Percentiles rank a stretch among this genome's conserved stretches.
Conservation (phyloP, 345 rosid species). For the Turritis glabra region DNA sequence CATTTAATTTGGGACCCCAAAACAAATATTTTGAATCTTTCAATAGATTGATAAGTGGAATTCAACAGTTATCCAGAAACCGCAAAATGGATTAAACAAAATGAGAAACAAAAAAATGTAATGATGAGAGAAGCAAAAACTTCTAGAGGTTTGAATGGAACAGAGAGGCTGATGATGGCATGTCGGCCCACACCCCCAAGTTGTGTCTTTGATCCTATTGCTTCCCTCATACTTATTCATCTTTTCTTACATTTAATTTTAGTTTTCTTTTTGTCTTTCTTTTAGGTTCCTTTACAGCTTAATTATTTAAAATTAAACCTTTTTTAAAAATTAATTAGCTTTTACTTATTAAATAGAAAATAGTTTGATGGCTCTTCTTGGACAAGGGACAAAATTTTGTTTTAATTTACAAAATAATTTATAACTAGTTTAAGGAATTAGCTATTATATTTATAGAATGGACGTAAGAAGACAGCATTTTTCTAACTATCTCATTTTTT, state of each 20-base stretch:
- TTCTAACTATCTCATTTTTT: not conserved
- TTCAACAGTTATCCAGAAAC: slow-evolving; percentile 1
- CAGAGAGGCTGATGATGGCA: slow-evolving; percentile 42
- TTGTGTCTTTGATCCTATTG: slow-evolving; percentile 39
- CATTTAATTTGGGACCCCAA: not conserved
- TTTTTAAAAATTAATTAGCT: not conserved
- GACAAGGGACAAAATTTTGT: slow-evolving; percentile 1
- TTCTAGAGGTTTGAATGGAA: slow-evolving; percentile 34
- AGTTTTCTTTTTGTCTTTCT: slow-evolving; percentile 26
- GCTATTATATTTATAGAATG: not conserved
- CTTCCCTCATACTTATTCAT: slow-evolving; percentile 39
- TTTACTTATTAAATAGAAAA: not conserved
- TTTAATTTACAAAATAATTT: not conserved
- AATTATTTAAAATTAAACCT: not conserved
- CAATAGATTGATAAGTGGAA: not conserved
- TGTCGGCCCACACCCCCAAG: slow-evolving; percentile 44
- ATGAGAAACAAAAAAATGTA: slow-evolving; percentile 20
- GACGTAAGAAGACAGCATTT: not conserved
- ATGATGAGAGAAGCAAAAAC: slow-evolving; percentile 37
- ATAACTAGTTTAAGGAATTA: not conserved
- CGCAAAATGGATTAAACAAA: not conserved
- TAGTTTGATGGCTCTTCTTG: slow-evolving; percentile 8
- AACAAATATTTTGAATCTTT: not conserved
- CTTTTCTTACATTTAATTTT: slow-evolving; percentile 3
- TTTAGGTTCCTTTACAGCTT: slow-evolving; percentile 20